Base-by-base conservation (phyloP, 805 yeast genomes). In the Blastobotrys muscicola region DNA sequence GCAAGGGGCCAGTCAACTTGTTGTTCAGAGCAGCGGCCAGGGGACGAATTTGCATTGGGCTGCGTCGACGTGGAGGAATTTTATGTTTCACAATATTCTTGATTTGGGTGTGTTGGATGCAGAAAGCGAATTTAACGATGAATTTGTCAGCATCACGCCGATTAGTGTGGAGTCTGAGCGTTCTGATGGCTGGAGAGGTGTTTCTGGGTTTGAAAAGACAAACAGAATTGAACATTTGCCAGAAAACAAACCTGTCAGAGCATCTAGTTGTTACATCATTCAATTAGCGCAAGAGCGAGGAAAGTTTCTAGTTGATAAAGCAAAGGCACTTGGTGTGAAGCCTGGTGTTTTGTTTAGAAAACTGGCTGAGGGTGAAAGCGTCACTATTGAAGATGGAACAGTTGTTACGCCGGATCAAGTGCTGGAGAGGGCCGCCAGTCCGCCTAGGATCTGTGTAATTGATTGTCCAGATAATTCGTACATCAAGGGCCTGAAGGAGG, bases 231-330 rank as follows among this genome's bases (percentile, higher is more conserved):
- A 30, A 32, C 9, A 14, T 15, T 8, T 43, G 32, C 23, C 13
- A 9, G 15, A 29, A 38, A 15, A 11, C 8, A 11, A 23, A 16
- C n/a, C 51, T 11, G 72, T 67, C 47, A 57, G 39, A 4, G 36
- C 66, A 6, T 69, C 92, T 0, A 71, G 86, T 2, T 78, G 73
- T 53, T 89, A 82, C 58, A 69, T 85, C n/a, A 66, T 90, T 5
- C 70, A 76, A 23, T 75, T 85, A 36, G 65, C 74, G 35, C 78
- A 87, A 0, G 67, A 75, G 0, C 68, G 96, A 54, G 97, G 98
- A 0, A 81, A 73, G 55, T 92, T 92, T 56, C 67, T 76, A 45
- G 75, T 75, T 0, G 65, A 68, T 7, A 77, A 71, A 54, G 97
- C 97, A 1, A 65, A 61, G 15, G 74, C 66, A 36, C 62, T 87